Evolutionary conservation across 2,329 filamentous ascomycete species (phyloP).

Genomic region (Thelonectria discophora): DNA sequence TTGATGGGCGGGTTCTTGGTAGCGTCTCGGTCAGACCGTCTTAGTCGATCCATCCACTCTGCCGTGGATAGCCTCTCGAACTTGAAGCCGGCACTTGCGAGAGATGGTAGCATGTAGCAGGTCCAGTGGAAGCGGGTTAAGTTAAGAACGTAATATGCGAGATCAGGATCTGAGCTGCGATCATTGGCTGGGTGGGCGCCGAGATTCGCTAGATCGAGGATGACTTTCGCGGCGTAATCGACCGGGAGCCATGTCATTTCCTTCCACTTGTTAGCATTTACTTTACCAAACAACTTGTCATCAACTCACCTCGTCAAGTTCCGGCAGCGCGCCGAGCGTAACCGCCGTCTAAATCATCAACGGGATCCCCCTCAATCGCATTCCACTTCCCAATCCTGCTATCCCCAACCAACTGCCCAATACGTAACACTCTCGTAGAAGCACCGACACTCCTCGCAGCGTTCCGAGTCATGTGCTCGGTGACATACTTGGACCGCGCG

Average conservation of each 20-base stretch:
- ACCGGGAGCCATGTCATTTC: constrained; percentile 39
- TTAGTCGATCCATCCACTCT: constrained; percentile 56
- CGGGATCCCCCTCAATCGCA: constrained; percentile 59
- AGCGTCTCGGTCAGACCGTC: constrained; percentile 55
- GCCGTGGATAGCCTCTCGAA: constrained; percentile 54
- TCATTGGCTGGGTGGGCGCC: background rate
- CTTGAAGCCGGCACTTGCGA: constrained; percentile 53
- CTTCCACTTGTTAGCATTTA: constrained; percentile 11
- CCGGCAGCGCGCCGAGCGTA: constrained; percentile 58
- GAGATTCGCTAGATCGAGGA: constrained; percentile 28
- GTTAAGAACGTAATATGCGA: constrained; percentile 37
- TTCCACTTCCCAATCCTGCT: constrained; percentile 60
- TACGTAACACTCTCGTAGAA: constrained; percentile 50
- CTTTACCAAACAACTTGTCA: fast-evolving
- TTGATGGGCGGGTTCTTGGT: constrained; percentile 61
- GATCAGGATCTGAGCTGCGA: constrained; percentile 17
- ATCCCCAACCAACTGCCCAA: constrained; percentile 62
- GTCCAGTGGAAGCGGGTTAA: constrained; percentile 57
- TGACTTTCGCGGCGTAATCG: constrained; percentile 28
- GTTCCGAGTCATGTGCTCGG: constrained; percentile 49
- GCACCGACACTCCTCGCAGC: constrained; percentile 43
- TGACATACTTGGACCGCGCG: constrained; percentile 52
- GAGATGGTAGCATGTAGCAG: constrained; percentile 57
- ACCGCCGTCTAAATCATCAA: constrained; percentile 59
- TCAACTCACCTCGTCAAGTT: constrained; percentile 50